Conservation (phyloP, 163 green algal genomes). For the Trebouxiophyceae sp. region DNA sequence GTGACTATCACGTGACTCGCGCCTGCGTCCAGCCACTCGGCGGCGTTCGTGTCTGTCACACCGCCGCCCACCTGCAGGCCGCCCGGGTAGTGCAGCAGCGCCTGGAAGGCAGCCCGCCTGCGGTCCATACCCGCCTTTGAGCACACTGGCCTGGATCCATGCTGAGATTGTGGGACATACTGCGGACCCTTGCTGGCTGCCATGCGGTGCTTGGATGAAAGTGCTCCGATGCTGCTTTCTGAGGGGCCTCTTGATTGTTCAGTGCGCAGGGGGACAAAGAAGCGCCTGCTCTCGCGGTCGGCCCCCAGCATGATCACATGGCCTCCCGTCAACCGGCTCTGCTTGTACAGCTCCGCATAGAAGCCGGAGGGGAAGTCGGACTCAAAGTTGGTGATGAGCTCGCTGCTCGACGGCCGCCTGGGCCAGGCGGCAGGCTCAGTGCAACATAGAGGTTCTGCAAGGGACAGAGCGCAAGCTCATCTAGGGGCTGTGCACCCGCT, state of each 20-base stretch:
- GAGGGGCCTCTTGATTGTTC: neutral
- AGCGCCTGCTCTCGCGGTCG: conserved; percentile 56
- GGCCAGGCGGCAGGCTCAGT: neutral
- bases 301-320: conserved; percentile 97
- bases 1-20: conserved; percentile 97
- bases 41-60: conserved; percentile 78
- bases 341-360: conserved; percentile 81
- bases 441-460: neutral
- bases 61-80: conserved; percentile 92
- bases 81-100: conserved; percentile 72
- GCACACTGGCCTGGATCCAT: no score
- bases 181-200: no score
- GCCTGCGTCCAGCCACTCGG: conserved; percentile 79
- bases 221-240: neutral
- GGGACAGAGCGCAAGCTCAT: neutral
- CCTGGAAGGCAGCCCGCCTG: conserved; percentile 60
- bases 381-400: conserved; percentile 91
- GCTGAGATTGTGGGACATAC: no score
- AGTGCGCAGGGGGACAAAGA: neutral
- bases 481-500: conserved; percentile 3
- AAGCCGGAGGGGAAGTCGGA: conserved; percentile 73
- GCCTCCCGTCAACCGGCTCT: conserved; percentile 74
- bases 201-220: no score
- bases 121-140: no score
- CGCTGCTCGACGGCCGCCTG: neutral